A percentile compares a stretch with the other conserved stretches of the same genome.
These are phyloP conservation scores for Aspergillus ellipticus DNA, from an alignment of 495 filamentous ascomycete genomes.

Conservation along the genomic window DNA sequence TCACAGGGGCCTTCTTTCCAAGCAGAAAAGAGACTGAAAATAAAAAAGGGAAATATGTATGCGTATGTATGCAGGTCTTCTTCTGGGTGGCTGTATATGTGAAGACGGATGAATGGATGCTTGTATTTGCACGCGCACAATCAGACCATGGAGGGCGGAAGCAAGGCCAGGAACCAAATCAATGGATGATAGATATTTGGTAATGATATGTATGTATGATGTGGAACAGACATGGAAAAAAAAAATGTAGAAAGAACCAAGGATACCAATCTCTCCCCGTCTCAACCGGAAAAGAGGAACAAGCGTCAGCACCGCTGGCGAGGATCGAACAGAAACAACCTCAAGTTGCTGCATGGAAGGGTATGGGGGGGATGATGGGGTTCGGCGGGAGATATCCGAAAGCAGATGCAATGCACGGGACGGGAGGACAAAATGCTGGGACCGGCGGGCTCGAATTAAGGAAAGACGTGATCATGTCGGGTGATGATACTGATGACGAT, in stretches of 20 bases:
- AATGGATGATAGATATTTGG: neutral
- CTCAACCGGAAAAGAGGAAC: neutral
- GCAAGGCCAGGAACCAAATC: neutral
- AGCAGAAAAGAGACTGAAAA: neutral
- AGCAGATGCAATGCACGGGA: constrained; percentile 4
- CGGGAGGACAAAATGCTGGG: constrained; percentile 9
- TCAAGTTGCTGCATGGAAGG: neutral
- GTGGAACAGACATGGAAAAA: neutral
- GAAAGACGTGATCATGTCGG: constrained; percentile 17
- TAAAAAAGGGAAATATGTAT: neutral
- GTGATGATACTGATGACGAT: constrained; percentile 14
- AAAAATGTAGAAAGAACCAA: neutral
- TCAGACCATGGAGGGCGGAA: too few relatives aligned
- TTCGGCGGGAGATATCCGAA: constrained; percentile 10
- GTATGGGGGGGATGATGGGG: neutral
- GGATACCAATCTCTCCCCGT: neutral
- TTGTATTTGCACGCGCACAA: neutral
- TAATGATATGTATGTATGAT: neutral
- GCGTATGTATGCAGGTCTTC: too few relatives aligned
- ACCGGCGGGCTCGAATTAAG: constrained; percentile 3
- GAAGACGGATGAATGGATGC: too few relatives aligned
- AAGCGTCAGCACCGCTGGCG: constrained; percentile 18
- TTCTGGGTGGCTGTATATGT: neutral
- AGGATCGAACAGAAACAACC: constrained; percentile 1
- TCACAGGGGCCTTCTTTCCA: too few relatives aligned